Conservation (phyloP, 2,329 filamentous ascomycete species). For the Dendrostoma leiphaemia region DNA sequence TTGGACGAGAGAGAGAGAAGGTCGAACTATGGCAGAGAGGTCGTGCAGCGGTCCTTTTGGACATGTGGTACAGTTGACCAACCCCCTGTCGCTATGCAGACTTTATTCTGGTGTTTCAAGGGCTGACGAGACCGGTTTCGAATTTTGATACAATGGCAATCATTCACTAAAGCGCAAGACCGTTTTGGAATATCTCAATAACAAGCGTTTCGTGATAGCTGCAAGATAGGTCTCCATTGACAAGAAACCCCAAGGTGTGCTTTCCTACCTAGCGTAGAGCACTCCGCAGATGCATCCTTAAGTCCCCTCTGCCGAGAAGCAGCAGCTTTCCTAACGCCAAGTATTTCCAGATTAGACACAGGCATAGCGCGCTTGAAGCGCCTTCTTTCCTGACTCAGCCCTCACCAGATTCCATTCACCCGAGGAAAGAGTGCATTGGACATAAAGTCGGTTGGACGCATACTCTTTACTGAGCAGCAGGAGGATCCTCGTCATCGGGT, state of each 20-base stretch:
- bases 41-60: too few species aligned
- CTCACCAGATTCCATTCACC: background rate
- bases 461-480: conserved; percentile 37
- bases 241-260: background rate
- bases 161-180: too few species aligned
- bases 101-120: too few species aligned
- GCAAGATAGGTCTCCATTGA: background rate
- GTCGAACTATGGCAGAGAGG: too few species aligned
- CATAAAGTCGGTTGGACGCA: background rate
- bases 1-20: too few species aligned
- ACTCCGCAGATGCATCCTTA: background rate
- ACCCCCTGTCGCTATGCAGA: too few species aligned
- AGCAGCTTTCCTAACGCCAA: conserved; percentile 7
- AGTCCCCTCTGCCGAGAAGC: background rate
- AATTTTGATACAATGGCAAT: too few species aligned
- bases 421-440: background rate
- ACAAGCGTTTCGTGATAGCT: background rate
- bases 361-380: background rate
- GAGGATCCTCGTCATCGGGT: conserved; percentile 75
- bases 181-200: too few species aligned
- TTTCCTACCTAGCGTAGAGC: background rate
- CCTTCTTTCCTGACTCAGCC: background rate
- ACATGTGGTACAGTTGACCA: too few species aligned
- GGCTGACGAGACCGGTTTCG: too few species aligned
- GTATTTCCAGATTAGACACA: background rate